These are phyloP conservation scores for Lachnellula arida DNA, from an alignment of 2,329 filamentous ascomycete genomes.

Conservation along the genomic window DNA sequence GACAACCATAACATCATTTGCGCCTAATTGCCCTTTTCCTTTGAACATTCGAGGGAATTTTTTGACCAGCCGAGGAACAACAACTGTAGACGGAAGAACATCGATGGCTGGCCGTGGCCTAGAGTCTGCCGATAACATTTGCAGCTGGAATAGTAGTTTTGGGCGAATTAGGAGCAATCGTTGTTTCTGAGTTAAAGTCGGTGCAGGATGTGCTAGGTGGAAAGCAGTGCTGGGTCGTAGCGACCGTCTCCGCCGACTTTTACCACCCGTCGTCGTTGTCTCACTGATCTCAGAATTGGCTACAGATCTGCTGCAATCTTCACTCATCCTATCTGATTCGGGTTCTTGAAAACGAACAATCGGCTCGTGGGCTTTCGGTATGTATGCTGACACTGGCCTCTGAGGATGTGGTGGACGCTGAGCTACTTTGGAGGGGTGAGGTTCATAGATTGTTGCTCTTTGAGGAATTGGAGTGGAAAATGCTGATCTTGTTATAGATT, in stretches of 20 bases:
- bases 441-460: slow-evolving; percentile 23
- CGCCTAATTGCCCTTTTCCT: slow-evolving; percentile 57
- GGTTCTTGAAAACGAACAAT: slow-evolving; percentile 28
- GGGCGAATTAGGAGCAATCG: slow-evolving; percentile 58
- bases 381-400: slow-evolving; percentile 27
- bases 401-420: slow-evolving; percentile 1
- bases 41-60: slow-evolving; percentile 61
- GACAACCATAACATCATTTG: slow-evolving; percentile 67
- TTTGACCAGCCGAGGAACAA: slow-evolving; percentile 54
- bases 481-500: slow-evolving; percentile 26
- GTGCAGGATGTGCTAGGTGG: slow-evolving; percentile 63
- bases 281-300: slow-evolving; percentile 28
- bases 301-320: slow-evolving; percentile 28
- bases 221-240: slow-evolving; percentile 57
- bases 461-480: slow-evolving; percentile 26
- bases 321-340: slow-evolving; percentile 28
- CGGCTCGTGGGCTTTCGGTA: slow-evolving; percentile 17
- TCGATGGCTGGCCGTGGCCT: slow-evolving; percentile 67
- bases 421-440: slow-evolving; percentile 12
- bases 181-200: slow-evolving; percentile 55
- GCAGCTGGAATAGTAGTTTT: slow-evolving; percentile 66
- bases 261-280: slow-evolving; percentile 16
- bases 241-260: slow-evolving; percentile 40
- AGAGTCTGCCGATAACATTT: slow-evolving; percentile 55
- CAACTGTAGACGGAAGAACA: slow-evolving; percentile 65